Evolutionary conservation across 106 monocot species (phyloP).

Genomic region (Dactylorhiza incarnata): DNA sequence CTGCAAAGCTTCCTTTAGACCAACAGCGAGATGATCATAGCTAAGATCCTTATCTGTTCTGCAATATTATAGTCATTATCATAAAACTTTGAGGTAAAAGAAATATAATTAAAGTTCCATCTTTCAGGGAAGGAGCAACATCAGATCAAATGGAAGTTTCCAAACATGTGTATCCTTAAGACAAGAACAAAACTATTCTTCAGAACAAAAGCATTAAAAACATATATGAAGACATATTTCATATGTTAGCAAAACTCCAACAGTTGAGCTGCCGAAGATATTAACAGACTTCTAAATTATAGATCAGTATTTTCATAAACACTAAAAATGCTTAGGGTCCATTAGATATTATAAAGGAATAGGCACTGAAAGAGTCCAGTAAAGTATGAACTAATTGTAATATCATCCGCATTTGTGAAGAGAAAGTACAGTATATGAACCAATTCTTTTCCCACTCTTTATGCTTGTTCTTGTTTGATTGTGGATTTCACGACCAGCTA

Average conservation of each 20-base stretch:
- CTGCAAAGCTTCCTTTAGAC: constrained; percentile 66
- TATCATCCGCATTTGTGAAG: not conserved
- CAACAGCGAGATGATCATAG: constrained; percentile 82
- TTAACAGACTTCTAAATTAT: not conserved
- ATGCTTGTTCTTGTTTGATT: not conserved
- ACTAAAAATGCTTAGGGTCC: not conserved
- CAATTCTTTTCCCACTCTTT: not conserved
- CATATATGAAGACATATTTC: not conserved
- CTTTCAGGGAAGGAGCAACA: not conserved
- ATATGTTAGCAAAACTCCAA: not conserved
- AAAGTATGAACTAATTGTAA: not conserved
- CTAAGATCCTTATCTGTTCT: constrained; percentile 67
- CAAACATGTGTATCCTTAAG: not conserved
- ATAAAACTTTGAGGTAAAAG: not conserved
- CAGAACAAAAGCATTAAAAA: not conserved
- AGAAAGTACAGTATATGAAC: not conserved
- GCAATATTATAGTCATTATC: not conserved
- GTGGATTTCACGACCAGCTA: not conserved
- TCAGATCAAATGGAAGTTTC: not conserved
- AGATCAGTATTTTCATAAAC: not conserved
- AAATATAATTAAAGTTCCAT: not conserved
- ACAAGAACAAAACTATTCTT: not conserved
- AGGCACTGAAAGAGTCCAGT: not conserved
- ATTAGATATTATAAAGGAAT: no score
- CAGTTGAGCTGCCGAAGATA: not conserved